Percentiles rank a stretch among this genome's conserved stretches.
Conservation (phyloP, 2,329 filamentous ascomycete species). For the Aspergillus texensis region DNA sequence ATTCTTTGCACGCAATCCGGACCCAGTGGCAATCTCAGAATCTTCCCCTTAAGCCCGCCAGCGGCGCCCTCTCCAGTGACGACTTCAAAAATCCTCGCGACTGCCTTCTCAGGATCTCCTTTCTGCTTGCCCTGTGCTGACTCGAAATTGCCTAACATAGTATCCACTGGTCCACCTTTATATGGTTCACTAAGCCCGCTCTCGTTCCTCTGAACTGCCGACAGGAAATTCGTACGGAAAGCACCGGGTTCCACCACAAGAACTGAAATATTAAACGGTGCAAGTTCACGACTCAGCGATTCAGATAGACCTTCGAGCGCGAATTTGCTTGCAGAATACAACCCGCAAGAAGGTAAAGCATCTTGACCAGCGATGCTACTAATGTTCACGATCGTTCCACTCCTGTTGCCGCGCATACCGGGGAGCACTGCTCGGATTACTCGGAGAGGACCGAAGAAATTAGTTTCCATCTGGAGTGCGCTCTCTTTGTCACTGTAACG, state of each 20-base stretch:
- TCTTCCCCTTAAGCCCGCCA: constrained; percentile 34
- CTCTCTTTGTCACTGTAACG: not conserved
- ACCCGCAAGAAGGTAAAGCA: constrained; percentile 35
- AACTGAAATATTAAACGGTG: constrained; percentile 39
- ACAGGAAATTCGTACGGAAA: constrained; percentile 48
- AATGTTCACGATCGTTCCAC: constrained; percentile 49
- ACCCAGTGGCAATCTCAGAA: constrained; percentile 43
- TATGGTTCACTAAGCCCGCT: constrained; percentile 39
- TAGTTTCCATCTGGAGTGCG: constrained; percentile 34
- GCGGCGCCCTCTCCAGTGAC: constrained; percentile 36
- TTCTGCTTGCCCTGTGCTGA: constrained; percentile 11
- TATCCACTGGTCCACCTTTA: constrained; percentile 27
- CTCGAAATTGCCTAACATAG: constrained; percentile 25
- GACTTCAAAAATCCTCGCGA: constrained; percentile 43
- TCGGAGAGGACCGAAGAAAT: constrained; percentile 47
- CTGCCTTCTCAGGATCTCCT: constrained; percentile 29
- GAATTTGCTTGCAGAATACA: constrained; percentile 47
- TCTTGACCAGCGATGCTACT: constrained; percentile 52
- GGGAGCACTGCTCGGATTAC: constrained; percentile 42
- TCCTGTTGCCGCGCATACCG: constrained; percentile 37
- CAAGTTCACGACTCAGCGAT: constrained; percentile 39
- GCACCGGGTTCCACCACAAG: constrained; percentile 48
- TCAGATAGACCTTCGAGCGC: constrained; percentile 47
- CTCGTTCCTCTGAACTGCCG: constrained; percentile 23
- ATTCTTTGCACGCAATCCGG: constrained; percentile 35